Percentiles rank a stretch among this genome's conserved stretches.
Conservation (phyloP, 2,329 filamentous ascomycete species). For the Rhexocercosporidium sp. region DNA sequence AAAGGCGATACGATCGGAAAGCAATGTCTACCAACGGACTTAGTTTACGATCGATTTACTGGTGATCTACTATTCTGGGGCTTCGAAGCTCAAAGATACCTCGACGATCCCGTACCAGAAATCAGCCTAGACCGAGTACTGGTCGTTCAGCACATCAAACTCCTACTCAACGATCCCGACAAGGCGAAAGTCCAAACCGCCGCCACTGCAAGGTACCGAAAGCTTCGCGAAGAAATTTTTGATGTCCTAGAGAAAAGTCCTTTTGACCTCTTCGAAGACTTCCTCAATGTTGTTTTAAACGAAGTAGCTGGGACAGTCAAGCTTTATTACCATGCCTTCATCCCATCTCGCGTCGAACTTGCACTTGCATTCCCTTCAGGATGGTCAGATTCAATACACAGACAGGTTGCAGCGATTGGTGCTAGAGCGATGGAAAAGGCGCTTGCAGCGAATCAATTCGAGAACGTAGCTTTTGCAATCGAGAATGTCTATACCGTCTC, state of each 20-base stretch:
- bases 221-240: conserved; percentile 10
- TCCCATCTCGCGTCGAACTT: conserved; percentile 15
- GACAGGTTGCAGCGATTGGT: conserved; percentile 21
- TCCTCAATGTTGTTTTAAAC: conserved; percentile 8
- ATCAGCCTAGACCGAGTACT: conserved; percentile 16
- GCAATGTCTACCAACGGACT: conserved; percentile 20
- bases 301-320: conserved; percentile 3
- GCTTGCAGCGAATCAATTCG: conserved; percentile 8
- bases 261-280: conserved; percentile 21
- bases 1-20: conserved; percentile 14
- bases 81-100: conserved; percentile 23
- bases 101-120: conserved; percentile 20
- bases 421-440: conserved; percentile 16
- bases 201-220: conserved; percentile 10
- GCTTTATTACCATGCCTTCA: not conserved
- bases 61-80: conserved; percentile 18
- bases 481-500: conserved; percentile 29
- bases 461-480: conserved; percentile 20
- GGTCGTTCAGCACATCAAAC: conserved; percentile 25
- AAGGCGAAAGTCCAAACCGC: not conserved
- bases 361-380: conserved; percentile 28
- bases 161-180: conserved; percentile 20
- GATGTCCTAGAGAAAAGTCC: conserved; percentile 7
- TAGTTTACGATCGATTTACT: conserved; percentile 19
- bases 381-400: conserved; percentile 24